Conservation (phyloP, 306 rosid genomes). For the Begonia masoniana region DNA sequence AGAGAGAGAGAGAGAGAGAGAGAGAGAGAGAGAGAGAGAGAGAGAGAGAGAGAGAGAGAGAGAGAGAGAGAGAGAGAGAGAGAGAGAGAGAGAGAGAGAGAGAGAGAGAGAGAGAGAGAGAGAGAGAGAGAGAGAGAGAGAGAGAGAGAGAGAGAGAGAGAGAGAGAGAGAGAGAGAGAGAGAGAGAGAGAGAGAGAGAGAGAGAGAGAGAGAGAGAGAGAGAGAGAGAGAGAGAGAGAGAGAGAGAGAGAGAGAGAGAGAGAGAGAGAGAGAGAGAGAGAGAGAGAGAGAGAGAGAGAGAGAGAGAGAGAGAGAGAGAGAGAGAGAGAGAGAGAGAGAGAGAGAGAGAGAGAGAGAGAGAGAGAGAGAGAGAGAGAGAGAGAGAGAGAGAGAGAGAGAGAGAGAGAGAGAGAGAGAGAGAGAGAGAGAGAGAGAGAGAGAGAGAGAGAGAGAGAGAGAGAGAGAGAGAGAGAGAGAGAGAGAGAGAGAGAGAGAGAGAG, state of each 20-base stretch:
- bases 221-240: background rate
- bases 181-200: conserved; percentile 3
- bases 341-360: conserved; percentile 4
- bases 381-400: conserved; percentile 2
- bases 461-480: background rate
- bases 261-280: background rate
- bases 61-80: background rate
- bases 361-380: background rate
- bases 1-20: background rate
- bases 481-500: conserved; percentile 3
- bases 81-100: conserved; percentile 2
- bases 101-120: background rate
- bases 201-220: conserved; percentile 1
- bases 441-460: conserved; percentile 2
- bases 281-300: conserved; percentile 3
- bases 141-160: background rate
- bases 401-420: background rate
- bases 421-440: background rate
- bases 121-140: conserved; percentile 2
- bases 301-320: background rate
- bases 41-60: background rate
- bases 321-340: background rate
- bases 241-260: conserved; percentile 1
- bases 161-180: background rate
- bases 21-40: conserved; percentile 3